A percentile compares a stretch with the other conserved stretches of the same genome.
Evolutionary conservation across 2,329 filamentous ascomycete genomes (phyloP).

Genomic region (Penicillium sp.): DNA sequence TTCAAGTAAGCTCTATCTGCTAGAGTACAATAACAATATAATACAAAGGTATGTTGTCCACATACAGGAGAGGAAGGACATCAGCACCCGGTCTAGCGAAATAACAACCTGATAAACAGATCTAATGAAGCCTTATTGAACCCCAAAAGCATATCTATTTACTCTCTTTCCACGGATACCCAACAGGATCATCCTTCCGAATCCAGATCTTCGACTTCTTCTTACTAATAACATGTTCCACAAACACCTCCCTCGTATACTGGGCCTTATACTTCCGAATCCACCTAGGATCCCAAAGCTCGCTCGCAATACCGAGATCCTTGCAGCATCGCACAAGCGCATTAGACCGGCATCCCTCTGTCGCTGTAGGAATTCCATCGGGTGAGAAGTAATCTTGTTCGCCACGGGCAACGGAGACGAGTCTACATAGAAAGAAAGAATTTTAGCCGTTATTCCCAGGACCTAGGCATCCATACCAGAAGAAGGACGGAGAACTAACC

Average conservation of each 20-base stretch:
- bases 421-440: constrained; percentile 51
- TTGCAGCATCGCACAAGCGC: constrained; percentile 98
- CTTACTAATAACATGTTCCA: constrained; percentile 83
- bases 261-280: constrained; percentile 78
- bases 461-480: not conserved
- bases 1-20: not conserved
- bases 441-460: not conserved
- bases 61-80: not conserved
- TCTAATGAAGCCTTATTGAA: too few species aligned
- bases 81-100: not conserved
- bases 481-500: constrained; percentile 53
- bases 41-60: not conserved
- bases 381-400: constrained; percentile 92
- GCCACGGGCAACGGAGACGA: constrained; percentile 88
- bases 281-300: constrained; percentile 94
- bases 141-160: constrained; percentile 14
- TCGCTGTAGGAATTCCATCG: constrained; percentile 88
- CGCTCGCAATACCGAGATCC: constrained; percentile 89
- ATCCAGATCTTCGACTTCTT: constrained; percentile 86
- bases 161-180: constrained; percentile 61
- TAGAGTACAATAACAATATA: constrained; percentile 2
- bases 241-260: constrained; percentile 77
- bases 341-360: constrained; percentile 97
- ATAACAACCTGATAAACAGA: too few species aligned
- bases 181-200: constrained; percentile 76